Conservation (phyloP, 176 grass and related monocot species). For the Bonia amplexicaulis region DNA sequence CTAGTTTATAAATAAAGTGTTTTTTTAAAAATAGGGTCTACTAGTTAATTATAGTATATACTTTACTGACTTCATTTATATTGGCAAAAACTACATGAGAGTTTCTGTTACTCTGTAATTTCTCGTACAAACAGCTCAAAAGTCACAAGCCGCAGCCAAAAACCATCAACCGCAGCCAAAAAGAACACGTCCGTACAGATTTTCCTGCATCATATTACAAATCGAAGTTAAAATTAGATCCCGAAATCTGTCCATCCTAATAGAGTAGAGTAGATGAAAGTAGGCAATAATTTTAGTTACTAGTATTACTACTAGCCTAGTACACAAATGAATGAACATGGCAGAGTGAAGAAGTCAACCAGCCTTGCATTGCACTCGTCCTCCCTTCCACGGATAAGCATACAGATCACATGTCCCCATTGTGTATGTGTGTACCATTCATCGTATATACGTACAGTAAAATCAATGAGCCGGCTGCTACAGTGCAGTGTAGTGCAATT, state of each 20-base stretch:
- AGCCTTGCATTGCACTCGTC: slow-evolving; percentile 21
- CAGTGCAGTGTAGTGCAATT: slow-evolving; percentile 23
- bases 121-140: too few relatives aligned
- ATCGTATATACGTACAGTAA: neutral
- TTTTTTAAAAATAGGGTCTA: too few relatives aligned
- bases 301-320: neutral
- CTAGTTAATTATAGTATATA: too few relatives aligned
- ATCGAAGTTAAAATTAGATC: neutral
- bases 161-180: too few relatives aligned
- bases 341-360: neutral
- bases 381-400: slow-evolving; percentile 33
- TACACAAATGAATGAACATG: neutral
- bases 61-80: too few relatives aligned
- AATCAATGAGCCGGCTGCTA: neutral
- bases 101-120: too few relatives aligned
- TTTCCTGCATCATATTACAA: neutral
- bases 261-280: neutral
- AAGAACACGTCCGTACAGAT: too few relatives aligned
- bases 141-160: too few relatives aligned
- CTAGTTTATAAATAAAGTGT: too few relatives aligned
- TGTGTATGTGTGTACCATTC: neutral
- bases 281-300: neutral
- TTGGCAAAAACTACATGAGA: too few relatives aligned
- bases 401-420: neutral
- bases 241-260: neutral